Percentiles rank a stretch among this genome's conserved stretches.
Conservation (phyloP, 2,329 filamentous ascomycete species). For the Aspergillus hortae region DNA sequence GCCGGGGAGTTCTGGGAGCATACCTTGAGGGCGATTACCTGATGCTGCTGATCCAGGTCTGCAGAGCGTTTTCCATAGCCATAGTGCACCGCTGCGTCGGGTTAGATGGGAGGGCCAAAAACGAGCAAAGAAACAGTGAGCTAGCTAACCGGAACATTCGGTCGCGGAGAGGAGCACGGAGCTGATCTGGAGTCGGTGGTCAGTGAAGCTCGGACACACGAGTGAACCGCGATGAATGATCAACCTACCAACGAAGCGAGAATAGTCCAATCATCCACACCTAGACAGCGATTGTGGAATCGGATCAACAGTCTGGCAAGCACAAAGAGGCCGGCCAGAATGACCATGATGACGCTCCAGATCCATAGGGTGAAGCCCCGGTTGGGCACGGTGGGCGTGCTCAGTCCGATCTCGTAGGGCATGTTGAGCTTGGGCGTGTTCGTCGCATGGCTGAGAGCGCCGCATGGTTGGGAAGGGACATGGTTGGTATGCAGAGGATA, state of each 20-base stretch:
- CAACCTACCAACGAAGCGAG: conserved; percentile 15
- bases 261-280: conserved; percentile 23
- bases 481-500: background rate
- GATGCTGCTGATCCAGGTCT: conserved; percentile 19
- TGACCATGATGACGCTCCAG: conserved; percentile 18
- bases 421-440: background rate
- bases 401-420: conserved; percentile 11
- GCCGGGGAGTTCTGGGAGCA: background rate
- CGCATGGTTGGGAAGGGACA: background rate
- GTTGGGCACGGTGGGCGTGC: conserved; percentile 14
- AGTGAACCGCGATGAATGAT: background rate
- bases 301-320: conserved; percentile 15
- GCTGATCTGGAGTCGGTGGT: conserved; percentile 2
- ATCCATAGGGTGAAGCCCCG: conserved; percentile 21
- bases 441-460: background rate
- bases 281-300: conserved; percentile 13
- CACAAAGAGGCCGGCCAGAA: conserved; percentile 19
- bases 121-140: no score
- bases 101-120: background rate
- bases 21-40: conserved; percentile 21
- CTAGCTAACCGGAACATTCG: conserved; percentile 9
- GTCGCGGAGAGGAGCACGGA: conserved; percentile 16
- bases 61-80: conserved; percentile 27
- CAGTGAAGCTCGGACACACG: background rate
- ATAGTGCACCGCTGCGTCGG: conserved; percentile 22